These are phyloP conservation scores for Mycena albidolilacea DNA, from an alignment of 768 basidiomycete genomes.

Conservation along the genomic window DNA sequence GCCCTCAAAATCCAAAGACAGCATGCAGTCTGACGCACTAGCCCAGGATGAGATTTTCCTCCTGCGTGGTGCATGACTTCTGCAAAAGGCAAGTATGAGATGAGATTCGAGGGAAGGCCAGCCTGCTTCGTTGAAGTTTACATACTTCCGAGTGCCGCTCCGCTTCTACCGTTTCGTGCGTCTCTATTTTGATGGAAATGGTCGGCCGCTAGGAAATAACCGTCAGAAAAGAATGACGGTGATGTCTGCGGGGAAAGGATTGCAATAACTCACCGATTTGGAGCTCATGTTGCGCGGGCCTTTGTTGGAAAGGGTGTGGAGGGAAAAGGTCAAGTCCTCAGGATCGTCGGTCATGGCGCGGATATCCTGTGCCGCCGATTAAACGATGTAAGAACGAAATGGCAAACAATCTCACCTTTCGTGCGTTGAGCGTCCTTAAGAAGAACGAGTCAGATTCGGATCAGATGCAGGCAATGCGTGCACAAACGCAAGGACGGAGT, in stretches of 20 bases:
- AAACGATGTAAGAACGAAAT: not conserved
- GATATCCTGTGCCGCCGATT: constrained; percentile 47
- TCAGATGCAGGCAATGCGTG: not conserved
- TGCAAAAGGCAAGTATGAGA: constrained; percentile 12
- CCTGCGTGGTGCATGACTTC: constrained; percentile 38
- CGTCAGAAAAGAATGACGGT: too few relatives aligned
- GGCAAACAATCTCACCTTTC: constrained; percentile 37
- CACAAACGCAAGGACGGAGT: not conserved
- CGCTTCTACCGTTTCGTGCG: constrained; percentile 59
- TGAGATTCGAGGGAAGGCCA: not conserved
- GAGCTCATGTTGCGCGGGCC: constrained; percentile 51
- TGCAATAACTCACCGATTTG: constrained; percentile 45
- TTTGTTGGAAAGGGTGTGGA: constrained; percentile 62
- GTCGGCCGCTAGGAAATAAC: constrained; percentile 62
- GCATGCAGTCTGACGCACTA: constrained; percentile 7
- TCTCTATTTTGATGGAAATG: constrained; percentile 78
- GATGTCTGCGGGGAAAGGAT: constrained; percentile 26
- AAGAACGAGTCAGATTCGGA: constrained; percentile 4
- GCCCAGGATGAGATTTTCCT: constrained; percentile 23
- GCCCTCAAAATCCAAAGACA: not conserved
- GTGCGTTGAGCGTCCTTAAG: constrained; percentile 65
- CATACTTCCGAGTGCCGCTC: constrained; percentile 51
- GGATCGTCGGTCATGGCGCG: constrained; percentile 61
- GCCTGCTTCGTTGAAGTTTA: not conserved
- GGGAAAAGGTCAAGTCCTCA: constrained; percentile 63